Evolutionary conservation across 768 basidiomycete genomes (phyloP).

Genomic region (Trametes cinnabarina): DNA sequence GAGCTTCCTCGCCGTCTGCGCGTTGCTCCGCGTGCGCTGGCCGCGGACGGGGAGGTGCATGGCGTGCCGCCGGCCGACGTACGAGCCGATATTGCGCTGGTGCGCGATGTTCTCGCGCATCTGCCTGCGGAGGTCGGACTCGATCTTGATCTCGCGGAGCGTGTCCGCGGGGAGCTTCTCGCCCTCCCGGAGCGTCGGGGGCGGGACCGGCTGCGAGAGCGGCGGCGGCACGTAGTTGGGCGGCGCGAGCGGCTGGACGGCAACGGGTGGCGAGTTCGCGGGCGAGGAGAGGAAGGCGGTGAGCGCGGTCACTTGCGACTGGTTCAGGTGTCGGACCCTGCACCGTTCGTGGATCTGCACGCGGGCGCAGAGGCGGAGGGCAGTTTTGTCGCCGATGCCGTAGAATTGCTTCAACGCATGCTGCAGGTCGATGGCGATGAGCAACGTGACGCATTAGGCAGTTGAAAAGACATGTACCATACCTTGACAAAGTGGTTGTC

Average conservation of each 20-base stretch:
- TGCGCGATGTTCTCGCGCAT: conserved; percentile 91
- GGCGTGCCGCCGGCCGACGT: conserved; percentile 89
- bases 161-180: conserved; percentile 44
- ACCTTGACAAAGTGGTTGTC: conserved; percentile 80
- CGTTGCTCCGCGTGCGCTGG: conserved; percentile 89
- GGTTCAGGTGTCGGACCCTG: conserved; percentile 77
- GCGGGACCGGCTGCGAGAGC: conserved; percentile 35
- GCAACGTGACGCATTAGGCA: no score
- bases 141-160: conserved; percentile 75
- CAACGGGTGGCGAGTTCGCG: conserved; percentile 63
- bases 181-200: conserved; percentile 21
- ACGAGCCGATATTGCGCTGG: conserved; percentile 90
- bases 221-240: conserved; percentile 50
- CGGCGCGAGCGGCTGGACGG: conserved; percentile 64
- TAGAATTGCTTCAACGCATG: conserved; percentile 89
- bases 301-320: conserved; percentile 86
- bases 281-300: conserved; percentile 94
- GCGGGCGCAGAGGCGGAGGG: conserved; percentile 84
- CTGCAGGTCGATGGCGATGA: conserved; percentile 39
- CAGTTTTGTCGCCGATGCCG: conserved; percentile 75
- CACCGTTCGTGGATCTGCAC: conserved; percentile 87
- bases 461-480: no score
- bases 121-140: conserved; percentile 79
- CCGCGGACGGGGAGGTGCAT: conserved; percentile 93
- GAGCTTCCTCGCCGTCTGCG: conserved; percentile 85